phyloP scores from a whole-genome alignment of 768 basidiomycete species.

The Auriscalpium orientale region DNA sequence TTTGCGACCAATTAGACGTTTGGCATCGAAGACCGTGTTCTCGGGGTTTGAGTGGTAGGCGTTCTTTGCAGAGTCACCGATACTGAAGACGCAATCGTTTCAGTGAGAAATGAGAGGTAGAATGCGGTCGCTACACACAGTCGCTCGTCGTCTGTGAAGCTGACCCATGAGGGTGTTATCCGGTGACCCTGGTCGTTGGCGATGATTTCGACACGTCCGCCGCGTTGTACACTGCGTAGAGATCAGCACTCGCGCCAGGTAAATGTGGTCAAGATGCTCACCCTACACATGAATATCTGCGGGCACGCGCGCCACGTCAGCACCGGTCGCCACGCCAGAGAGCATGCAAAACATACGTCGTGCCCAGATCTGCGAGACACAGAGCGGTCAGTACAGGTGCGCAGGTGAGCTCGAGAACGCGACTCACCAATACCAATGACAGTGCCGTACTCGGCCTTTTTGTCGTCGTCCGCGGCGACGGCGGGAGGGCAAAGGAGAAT shows the following conservation, averaged over 20 bases:
- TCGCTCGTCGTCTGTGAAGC: constrained; percentile 52
- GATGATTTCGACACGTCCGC: constrained; percentile 53
- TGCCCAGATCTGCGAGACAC: constrained; percentile 67
- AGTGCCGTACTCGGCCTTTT: constrained; percentile 74
- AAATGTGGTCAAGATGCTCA: constrained; percentile 28
- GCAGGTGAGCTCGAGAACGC: neutral
- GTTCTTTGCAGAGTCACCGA: constrained; percentile 97
- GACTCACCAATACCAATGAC: constrained; percentile 85
- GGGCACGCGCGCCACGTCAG: constrained; percentile 21
- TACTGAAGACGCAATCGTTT: constrained; percentile 26
- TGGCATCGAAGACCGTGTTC: constrained; percentile 96
- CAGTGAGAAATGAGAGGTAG: neutral
- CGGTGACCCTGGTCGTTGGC: constrained; percentile 51
- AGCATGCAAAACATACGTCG: constrained; percentile 47
- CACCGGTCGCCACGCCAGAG: neutral
- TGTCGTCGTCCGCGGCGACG: constrained; percentile 55
- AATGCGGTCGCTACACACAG: constrained; percentile 24
- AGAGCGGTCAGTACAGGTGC: constrained; percentile 6
- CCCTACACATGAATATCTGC: constrained; percentile 94
- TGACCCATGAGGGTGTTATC: constrained; percentile 58
- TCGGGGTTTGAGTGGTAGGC: constrained; percentile 84
- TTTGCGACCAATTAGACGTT: constrained; percentile 88
- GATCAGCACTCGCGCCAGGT: constrained; percentile 28
- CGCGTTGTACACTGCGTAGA: constrained; percentile 25
- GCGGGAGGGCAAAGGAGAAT: constrained; percentile 61